Percentiles rank a stretch among this genome's conserved stretches.
These are phyloP conservation scores for Dictyophora rubrovolvata DNA, from an alignment of 768 basidiomycete genomes.

Conservation along the genomic window DNA sequence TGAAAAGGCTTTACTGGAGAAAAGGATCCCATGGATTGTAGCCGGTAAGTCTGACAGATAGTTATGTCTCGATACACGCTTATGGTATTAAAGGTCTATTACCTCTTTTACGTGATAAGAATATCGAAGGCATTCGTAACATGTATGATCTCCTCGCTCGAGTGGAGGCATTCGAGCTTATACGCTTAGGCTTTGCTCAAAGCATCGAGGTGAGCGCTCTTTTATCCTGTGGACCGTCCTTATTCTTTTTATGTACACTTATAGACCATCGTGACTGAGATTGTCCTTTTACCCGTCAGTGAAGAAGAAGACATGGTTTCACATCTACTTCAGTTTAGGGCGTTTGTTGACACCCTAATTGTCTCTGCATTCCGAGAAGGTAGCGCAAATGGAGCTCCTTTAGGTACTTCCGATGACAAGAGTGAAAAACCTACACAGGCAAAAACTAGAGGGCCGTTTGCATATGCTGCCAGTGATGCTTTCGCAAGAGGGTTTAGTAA, in stretches of 20 bases:
- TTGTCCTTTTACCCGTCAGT: conserved; percentile 35
- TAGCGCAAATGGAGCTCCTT: neutral
- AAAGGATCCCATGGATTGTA: conserved; percentile 34
- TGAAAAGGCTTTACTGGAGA: conserved; percentile 40
- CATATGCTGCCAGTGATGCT: conserved; percentile 60
- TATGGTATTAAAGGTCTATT: conserved; percentile 23
- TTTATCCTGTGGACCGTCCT: conserved; percentile 30
- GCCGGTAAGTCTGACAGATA: conserved; percentile 22
- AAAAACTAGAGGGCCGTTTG: conserved; percentile 33
- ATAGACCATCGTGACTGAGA: conserved; percentile 47
- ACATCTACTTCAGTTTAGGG: conserved; percentile 58
- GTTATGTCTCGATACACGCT: conserved; percentile 4
- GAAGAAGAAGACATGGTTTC: conserved; percentile 74
- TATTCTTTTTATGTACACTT: neutral
- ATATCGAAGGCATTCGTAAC: conserved; percentile 31
- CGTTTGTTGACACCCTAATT: conserved; percentile 42
- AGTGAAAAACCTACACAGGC: conserved; percentile 29
- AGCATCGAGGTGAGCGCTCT: conserved; percentile 27
- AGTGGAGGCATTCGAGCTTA: conserved; percentile 40
- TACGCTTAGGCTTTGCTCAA: conserved; percentile 50
- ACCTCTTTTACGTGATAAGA: conserved; percentile 39
- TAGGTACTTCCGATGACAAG: neutral
- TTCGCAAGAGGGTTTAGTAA: conserved; percentile 66
- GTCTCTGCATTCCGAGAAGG: conserved; percentile 42
- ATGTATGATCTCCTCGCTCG: conserved; percentile 58